phyloP scores from a whole-genome alignment of 2,329 filamentous ascomycete species.

The Arthrobotrys sinensis region DNA sequence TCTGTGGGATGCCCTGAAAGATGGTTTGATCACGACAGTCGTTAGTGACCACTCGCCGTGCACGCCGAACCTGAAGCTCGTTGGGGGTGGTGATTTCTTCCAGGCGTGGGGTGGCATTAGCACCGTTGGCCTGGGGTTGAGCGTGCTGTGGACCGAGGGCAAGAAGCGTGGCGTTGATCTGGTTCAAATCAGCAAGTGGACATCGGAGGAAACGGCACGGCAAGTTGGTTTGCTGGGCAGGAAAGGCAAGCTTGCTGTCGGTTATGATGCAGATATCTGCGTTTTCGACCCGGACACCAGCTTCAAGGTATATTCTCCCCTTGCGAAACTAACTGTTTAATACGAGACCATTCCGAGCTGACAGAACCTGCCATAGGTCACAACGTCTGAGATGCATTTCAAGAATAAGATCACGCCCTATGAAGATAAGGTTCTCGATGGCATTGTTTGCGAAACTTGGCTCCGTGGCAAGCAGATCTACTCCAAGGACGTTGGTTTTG shows the following conservation, averaged over 20 bases:
- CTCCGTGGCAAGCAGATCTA: constrained; percentile 83
- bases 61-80: constrained; percentile 90
- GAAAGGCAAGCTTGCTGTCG: constrained; percentile 85
- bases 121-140: constrained; percentile 90
- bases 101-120: constrained; percentile 96
- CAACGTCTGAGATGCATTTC: constrained; percentile 87
- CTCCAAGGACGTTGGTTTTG: constrained; percentile 74
- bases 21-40: constrained; percentile 89
- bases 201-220: constrained; percentile 85
- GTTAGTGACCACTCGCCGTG: constrained; percentile 97
- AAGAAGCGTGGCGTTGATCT: constrained; percentile 75
- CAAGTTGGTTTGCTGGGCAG: constrained; percentile 86
- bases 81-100: constrained; percentile 85
- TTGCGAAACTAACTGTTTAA: constrained; percentile 9
- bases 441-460: constrained; percentile 88
- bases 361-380: constrained; percentile 66
- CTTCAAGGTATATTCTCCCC: constrained; percentile 77
- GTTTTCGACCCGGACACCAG: constrained; percentile 88
- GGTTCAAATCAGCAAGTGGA: constrained; percentile 86
- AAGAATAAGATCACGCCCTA: constrained; percentile 93
- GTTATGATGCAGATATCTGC: constrained; percentile 90
- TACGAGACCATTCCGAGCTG: not conserved
- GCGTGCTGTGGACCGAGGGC: constrained; percentile 87
- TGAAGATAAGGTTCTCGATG: constrained; percentile 83
- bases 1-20: constrained; percentile 86